Percentiles rank a stretch among this genome's conserved stretches.
phyloP scores from a whole-genome alignment of 805 yeast species.

The Ogataea nonfermentans region DNA sequence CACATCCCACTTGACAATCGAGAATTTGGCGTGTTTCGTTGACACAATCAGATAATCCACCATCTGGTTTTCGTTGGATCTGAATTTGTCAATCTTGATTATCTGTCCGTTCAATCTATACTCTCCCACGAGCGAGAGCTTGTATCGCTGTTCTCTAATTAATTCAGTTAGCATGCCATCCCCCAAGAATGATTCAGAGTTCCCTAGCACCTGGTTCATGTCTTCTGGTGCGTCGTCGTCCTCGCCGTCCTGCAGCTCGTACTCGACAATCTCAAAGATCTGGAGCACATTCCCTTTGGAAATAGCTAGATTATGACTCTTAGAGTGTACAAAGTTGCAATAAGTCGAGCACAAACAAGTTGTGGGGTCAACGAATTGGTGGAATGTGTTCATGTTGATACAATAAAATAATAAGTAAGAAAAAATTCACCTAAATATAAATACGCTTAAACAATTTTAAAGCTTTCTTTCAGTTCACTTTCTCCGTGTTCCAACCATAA shows the following conservation, averaged over 20 bases:
- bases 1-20: slow-evolving; percentile 70
- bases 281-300: slow-evolving; percentile 72
- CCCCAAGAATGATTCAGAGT: slow-evolving; percentile 22
- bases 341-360: slow-evolving; percentile 61
- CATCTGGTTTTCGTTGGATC: slow-evolving; percentile 43
- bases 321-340: slow-evolving; percentile 41
- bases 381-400: slow-evolving; percentile 71
- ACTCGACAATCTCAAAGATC: slow-evolving; percentile 46
- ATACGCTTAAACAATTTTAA: too few species aligned
- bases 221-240: slow-evolving; percentile 17
- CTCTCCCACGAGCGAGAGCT: slow-evolving; percentile 53
- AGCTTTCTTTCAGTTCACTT: slow-evolving; percentile 5
- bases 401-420: slow-evolving; percentile 2
- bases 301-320: slow-evolving; percentile 55
- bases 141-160: slow-evolving; percentile 22
- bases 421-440: background rate
- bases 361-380: slow-evolving; percentile 74
- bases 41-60: slow-evolving; percentile 63
- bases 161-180: slow-evolving; percentile 22
- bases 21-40: slow-evolving; percentile 74
- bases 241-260: slow-evolving; percentile 20
- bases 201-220: slow-evolving; percentile 15
- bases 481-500: slow-evolving; percentile 44
- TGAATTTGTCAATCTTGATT: slow-evolving; percentile 51
- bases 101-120: slow-evolving; percentile 70